Conservation (phyloP, 2,329 filamentous ascomycete genomes). For the Xylariaceae sp. region DNA sequence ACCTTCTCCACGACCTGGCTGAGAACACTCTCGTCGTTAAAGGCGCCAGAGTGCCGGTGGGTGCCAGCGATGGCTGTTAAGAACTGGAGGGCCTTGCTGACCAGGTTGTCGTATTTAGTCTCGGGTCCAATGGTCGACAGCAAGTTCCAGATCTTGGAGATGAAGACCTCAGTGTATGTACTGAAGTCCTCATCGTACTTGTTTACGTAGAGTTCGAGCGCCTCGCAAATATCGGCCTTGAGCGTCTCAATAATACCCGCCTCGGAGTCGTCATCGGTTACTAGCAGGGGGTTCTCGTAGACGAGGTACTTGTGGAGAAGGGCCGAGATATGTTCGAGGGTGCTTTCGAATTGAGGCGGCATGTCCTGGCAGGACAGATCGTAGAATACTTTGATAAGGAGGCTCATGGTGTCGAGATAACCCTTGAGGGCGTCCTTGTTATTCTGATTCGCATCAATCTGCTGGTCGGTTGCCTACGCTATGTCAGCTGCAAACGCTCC, state of each 20-base stretch:
- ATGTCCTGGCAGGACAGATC: constrained; percentile 97
- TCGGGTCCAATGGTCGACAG: constrained; percentile 80
- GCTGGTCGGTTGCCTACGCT: constrained; percentile 57
- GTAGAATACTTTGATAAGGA: constrained; percentile 88
- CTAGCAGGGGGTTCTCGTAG: constrained; percentile 78
- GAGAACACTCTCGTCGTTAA: constrained; percentile 75
- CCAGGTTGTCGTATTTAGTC: constrained; percentile 88
- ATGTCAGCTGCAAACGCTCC: constrained; percentile 17
- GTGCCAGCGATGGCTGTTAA: constrained; percentile 82
- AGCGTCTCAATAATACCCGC: constrained; percentile 78
- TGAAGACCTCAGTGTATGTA: constrained; percentile 72
- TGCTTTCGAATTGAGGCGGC: constrained; percentile 88
- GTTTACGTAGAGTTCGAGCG: constrained; percentile 80
- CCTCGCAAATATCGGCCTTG: constrained; percentile 91
- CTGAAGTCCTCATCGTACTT: constrained; percentile 97
- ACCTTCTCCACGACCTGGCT: constrained; percentile 93
- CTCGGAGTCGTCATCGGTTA: constrained; percentile 85
- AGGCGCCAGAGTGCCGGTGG: constrained; percentile 70
- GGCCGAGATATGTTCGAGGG: constrained; percentile 68
- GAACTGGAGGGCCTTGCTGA: constrained; percentile 92
- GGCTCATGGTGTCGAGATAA: constrained; percentile 79
- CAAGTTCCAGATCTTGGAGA: constrained; percentile 84
- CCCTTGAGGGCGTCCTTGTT: constrained; percentile 70
- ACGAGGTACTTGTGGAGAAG: constrained; percentile 89
- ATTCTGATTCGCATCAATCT: constrained; percentile 68